Evolutionary conservation across 352 stramenopile species (phyloP).

Genomic region (Pythium aphanidermatum): DNA sequence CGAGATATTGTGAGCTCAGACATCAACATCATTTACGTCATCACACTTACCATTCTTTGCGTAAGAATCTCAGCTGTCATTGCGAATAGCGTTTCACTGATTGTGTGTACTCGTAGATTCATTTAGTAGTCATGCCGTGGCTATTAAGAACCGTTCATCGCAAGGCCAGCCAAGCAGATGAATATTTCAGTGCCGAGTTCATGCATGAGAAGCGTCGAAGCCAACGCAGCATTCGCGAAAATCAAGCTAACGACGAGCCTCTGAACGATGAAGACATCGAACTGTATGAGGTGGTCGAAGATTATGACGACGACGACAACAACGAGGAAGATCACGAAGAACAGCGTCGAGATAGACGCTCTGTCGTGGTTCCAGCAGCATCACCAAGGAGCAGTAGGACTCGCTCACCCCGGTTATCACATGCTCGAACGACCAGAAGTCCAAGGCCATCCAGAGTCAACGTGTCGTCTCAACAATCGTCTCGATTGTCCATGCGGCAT

Average conservation of each 20-base stretch:
- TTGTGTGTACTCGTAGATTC: slow-evolving; percentile 24
- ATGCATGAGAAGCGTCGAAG: slow-evolving; percentile 21
- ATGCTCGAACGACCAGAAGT: too few species aligned
- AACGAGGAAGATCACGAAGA: slow-evolving; percentile 20
- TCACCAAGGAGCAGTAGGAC: slow-evolving; percentile 11
- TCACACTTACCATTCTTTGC: slow-evolving; percentile 44
- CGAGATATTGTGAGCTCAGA: slow-evolving; percentile 42
- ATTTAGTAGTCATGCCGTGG: slow-evolving; percentile 53
- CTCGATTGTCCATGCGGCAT: too few species aligned
- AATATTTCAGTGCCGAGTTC: slow-evolving; percentile 68
- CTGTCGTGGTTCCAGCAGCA: slow-evolving; percentile 11
- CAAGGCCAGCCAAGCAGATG: slow-evolving; percentile 58
- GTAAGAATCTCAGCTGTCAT: too few species aligned
- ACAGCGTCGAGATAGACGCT: slow-evolving; percentile 4
- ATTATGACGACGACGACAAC: slow-evolving; percentile 13
- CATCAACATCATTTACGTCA: slow-evolving; percentile 60
- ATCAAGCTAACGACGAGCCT: neutral
- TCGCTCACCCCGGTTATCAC: too few species aligned
- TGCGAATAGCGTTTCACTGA: too few species aligned
- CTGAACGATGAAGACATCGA: slow-evolving; percentile 7
- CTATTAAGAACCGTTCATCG: slow-evolving; percentile 59
- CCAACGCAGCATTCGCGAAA: neutral
- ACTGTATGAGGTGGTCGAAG: slow-evolving; percentile 2
- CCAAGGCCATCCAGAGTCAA: too few species aligned
- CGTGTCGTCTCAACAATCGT: too few species aligned